A percentile compares a stretch with the other conserved stretches of the same genome.
These are phyloP conservation scores for Didymella exigua DNA, from an alignment of 2,329 filamentous ascomycete species.

Conservation along the genomic window DNA sequence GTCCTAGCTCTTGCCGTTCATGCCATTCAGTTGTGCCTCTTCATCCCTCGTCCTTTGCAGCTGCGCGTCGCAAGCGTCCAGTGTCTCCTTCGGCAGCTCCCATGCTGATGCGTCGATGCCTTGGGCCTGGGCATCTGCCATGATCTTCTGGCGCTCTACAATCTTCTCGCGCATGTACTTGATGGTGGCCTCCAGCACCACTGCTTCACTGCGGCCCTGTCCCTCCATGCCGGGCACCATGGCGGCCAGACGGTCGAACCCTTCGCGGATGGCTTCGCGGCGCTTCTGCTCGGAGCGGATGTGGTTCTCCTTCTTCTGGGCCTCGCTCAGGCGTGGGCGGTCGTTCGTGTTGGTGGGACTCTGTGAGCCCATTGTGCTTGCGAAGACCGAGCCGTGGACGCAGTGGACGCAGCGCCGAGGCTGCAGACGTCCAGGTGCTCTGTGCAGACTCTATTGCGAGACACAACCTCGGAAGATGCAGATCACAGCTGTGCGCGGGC, in stretches of 20 bases:
- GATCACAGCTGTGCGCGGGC: too few species aligned
- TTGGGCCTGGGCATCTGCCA: conserved; percentile 44
- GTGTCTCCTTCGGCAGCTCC: conserved; percentile 40
- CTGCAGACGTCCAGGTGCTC: background rate
- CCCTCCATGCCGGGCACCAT: conserved; percentile 83
- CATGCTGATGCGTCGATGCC: conserved; percentile 43
- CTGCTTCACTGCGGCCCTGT: conserved; percentile 81
- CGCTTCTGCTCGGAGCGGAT: conserved; percentile 72
- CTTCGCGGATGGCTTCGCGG: conserved; percentile 76
- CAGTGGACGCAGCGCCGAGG: background rate
- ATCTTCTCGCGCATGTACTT: conserved; percentile 52
- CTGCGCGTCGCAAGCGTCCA: conserved; percentile 37
- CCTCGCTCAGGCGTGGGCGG: conserved; percentile 69
- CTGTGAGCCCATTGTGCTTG: conserved; percentile 32
- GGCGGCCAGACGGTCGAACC: conserved; percentile 79
- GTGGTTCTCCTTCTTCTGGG: conserved; percentile 76
- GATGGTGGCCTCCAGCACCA: conserved; percentile 70
- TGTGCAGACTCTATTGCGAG: background rate
- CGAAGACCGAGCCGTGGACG: background rate
- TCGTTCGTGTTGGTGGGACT: conserved; percentile 49
- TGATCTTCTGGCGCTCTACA: conserved; percentile 42
- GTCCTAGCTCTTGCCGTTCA: conserved; percentile 17
- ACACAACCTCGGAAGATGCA: background rate
- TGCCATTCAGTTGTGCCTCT: conserved; percentile 24
- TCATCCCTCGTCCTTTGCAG: conserved; percentile 31